Base-by-base conservation (phyloP, 441 rosid species). In the Arabidopsis hybrid region DNA sequence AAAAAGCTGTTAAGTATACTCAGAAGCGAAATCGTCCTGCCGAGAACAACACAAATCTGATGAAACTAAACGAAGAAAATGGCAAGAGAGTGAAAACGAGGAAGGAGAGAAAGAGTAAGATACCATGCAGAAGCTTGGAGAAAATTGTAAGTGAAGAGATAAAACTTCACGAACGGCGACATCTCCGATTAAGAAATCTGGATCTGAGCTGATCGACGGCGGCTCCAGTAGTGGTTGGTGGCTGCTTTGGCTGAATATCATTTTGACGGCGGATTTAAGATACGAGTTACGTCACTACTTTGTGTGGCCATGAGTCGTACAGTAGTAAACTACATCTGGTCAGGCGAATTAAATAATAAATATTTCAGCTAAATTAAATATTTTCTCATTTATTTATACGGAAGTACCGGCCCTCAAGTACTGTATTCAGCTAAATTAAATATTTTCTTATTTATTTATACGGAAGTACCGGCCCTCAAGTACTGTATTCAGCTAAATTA, bases 71-170 rank as follows among this genome's bases (percentile, higher is more conserved):
- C 9, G 31, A 69, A 18, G 8, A 58, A 12, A 10, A 60, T 0
- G 55, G 12, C 18, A 43, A 68, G 9, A 8, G 51, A 32, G 51
- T 21, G 36, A 32, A 7, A 5, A 39, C 11, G 53, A 10, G 45
- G 1, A 7, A 26, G n/a, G 6, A 56, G 39, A 60, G 17, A 67
- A 26, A 64, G 39, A 55, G 57, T 59, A n/a, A 47, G 11, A 52
- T 74, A 93, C 98, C 95, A 93, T 65, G 86, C 87, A 45, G 86
- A 35, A 59, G 88, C 83, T 71, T 91, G 97, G 73, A 91, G 80
- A 63, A 88, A 81, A 63, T 93, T 93, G 92, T 91, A 93, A 65
- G 79, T 47, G 59, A 88, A 73, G 76, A 93, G 93, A 81, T 88
- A 91, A 74, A 79, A 80, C 71, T 79, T 87, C 16, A 80, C 65